Conservation (phyloP, 495 filamentous ascomycete genomes). For the Neurospora cerealis region DNA sequence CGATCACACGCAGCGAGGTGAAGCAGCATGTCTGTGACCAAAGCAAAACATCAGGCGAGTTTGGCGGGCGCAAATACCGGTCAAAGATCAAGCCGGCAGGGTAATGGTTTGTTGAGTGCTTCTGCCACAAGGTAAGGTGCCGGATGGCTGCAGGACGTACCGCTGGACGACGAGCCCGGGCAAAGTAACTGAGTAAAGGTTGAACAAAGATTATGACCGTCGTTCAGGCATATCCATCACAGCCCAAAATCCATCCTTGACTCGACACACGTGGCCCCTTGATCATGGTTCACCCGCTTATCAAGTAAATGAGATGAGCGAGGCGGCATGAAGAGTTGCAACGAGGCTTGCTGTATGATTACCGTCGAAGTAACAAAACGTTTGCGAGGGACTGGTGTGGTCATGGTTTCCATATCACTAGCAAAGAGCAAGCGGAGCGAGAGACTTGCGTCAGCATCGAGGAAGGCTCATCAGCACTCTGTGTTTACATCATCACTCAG, state of each 20-base stretch:
- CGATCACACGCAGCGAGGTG: conserved; percentile 33
- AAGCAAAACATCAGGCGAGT: conserved; percentile 34
- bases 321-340: not conserved
- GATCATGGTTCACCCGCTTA: conserved; percentile 4
- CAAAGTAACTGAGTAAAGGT: conserved; percentile 23
- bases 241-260: conserved; percentile 29
- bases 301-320: not conserved
- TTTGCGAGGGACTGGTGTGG: not conserved
- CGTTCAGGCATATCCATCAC: conserved; percentile 25
- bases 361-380: not conserved
- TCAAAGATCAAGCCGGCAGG: conserved; percentile 29
- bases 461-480: not conserved
- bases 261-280: conserved; percentile 40
- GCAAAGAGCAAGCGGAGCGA: not conserved
- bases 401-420: not conserved
- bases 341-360: not conserved
- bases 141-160: conserved; percentile 45
- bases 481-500: not conserved
- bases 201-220: conserved; percentile 32
- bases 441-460: not conserved
- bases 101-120: conserved; percentile 34
- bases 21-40: conserved; percentile 31
- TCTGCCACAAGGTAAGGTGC: conserved; percentile 33
- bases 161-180: conserved; percentile 26
- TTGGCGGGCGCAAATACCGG: conserved; percentile 39